phyloP scores from a whole-genome alignment of 768 basidiomycete genomes.

The Tricholoma hemisulphureum region DNA sequence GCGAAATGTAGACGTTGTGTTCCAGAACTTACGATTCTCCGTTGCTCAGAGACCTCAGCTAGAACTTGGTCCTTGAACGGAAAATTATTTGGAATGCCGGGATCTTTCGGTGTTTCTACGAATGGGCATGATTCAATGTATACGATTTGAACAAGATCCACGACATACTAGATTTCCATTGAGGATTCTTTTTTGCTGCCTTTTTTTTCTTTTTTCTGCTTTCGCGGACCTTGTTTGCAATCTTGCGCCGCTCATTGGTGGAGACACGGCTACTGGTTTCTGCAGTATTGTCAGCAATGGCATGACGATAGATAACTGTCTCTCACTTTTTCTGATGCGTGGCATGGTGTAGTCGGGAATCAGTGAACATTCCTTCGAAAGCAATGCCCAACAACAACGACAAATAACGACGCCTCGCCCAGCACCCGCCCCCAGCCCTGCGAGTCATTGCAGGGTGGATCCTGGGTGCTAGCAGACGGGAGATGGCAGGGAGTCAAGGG shows the following conservation, averaged over 20 bases:
- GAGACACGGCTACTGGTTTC: conserved; percentile 82
- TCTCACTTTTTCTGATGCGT: conserved; percentile 16
- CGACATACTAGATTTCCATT: conserved; percentile 86
- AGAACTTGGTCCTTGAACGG: conserved; percentile 94
- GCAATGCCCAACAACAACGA: too few relatives aligned
- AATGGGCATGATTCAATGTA: background rate
- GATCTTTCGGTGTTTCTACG: conserved; percentile 80
- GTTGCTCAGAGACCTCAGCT: conserved; percentile 83
- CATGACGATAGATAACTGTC: background rate
- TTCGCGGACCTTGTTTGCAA: conserved; percentile 75
- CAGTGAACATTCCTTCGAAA: background rate
- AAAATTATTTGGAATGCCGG: conserved; percentile 90
- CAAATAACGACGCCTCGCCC: too few relatives aligned
- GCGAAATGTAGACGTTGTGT: background rate
- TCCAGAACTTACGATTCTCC: conserved; percentile 56
- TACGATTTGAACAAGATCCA: background rate
- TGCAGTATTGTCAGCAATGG: conserved; percentile 28
- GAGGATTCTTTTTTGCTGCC: conserved; percentile 70
- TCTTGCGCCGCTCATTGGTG: conserved; percentile 69
- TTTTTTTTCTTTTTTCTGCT: conserved; percentile 74
- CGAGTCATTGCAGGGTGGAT: too few relatives aligned
- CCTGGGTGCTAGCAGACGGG: too few relatives aligned
- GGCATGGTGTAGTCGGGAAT: conserved; percentile 3
- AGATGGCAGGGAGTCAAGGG: too few relatives aligned
- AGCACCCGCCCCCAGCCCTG: too few relatives aligned